phyloP scores from a whole-genome alignment of 1,284 basidiomycete genomes.

The Inonotus obliquus region DNA sequence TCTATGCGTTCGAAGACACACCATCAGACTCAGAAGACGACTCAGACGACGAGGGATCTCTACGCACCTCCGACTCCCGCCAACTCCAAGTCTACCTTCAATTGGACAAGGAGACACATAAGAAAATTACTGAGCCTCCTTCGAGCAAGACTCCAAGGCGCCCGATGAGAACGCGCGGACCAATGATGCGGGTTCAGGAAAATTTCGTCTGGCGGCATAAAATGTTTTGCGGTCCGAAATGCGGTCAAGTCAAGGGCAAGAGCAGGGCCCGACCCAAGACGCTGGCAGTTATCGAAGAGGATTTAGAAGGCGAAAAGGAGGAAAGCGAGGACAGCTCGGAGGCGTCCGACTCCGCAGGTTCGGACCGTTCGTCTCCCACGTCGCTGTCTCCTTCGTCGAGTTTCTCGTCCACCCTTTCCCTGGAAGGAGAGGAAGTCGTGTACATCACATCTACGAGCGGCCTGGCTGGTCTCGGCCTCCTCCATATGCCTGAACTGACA shows the following conservation, averaged over 20 bases:
- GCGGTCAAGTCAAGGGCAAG: background rate
- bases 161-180: background rate
- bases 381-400: background rate
- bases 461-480: background rate
- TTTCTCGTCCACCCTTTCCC: background rate
- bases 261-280: background rate
- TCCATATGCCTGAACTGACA: background rate
- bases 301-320: background rate
- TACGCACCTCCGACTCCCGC: no score
- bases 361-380: background rate
- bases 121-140: no score
- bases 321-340: background rate
- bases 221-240: background rate
- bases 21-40: background rate
- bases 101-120: no score
- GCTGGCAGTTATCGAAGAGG: background rate
- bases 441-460: background rate
- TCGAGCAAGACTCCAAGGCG: background rate
- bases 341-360: background rate
- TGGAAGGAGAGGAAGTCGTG: background rate
- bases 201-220: background rate
- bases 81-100: no score
- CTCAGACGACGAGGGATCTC: background rate
- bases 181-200: background rate
- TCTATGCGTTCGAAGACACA: no score